Percentiles rank a stretch among this genome's conserved stretches.
Evolutionary conservation across 345 rosid genomes (phyloP).

Genomic region (Eucalyptus pauciflora): DNA sequence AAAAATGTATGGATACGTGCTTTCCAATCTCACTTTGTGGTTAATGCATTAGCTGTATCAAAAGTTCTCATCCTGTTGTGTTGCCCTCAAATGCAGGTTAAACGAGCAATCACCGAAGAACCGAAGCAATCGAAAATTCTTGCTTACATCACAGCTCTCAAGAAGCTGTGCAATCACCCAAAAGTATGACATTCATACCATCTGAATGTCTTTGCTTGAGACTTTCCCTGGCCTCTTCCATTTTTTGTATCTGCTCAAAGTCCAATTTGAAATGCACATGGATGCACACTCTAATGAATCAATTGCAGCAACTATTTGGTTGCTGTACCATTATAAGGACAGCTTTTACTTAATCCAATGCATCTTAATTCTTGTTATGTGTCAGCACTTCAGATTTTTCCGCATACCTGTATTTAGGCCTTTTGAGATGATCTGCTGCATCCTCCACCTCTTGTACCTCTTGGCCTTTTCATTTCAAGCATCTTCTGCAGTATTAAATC

Average conservation of each 20-base stretch:
- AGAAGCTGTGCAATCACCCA: slow-evolving; percentile 99
- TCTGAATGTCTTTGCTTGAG: background rate
- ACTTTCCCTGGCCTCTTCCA: background rate
- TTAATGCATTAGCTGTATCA: background rate
- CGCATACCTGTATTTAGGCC: background rate
- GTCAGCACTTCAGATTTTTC: background rate
- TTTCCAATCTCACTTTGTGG: background rate
- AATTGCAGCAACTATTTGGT: background rate
- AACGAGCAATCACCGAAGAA: slow-evolving; percentile 70
- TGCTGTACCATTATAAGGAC: background rate
- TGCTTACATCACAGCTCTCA: slow-evolving; percentile 97
- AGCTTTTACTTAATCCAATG: background rate
- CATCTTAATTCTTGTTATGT: background rate
- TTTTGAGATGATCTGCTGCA: background rate
- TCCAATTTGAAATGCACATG: background rate
- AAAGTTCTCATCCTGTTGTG: background rate
- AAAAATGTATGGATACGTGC: slow-evolving; percentile 63
- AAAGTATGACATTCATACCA: slow-evolving; percentile 34
- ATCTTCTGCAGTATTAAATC: background rate
- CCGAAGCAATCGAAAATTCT: slow-evolving; percentile 80
- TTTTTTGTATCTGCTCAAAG: background rate
- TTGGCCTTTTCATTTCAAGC: background rate
- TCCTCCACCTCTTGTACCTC: background rate
- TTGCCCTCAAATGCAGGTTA: slow-evolving; percentile 43
- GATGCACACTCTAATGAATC: background rate